Evolutionary conservation across 192 early-diverging fungal genomes (phyloP).

Genomic region (Gaertneriomyces sp.): DNA sequence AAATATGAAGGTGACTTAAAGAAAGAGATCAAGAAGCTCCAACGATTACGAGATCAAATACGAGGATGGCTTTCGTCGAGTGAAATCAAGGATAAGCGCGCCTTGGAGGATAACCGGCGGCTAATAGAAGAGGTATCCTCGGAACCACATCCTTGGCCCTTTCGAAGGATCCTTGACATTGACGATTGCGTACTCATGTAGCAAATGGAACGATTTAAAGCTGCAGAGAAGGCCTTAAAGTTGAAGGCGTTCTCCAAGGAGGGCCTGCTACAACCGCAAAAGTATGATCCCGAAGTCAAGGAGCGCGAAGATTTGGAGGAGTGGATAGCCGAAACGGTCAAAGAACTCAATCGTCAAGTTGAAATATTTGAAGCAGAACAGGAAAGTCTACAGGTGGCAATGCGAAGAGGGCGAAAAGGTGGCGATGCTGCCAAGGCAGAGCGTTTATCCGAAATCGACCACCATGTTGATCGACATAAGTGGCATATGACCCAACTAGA

Average conservation of each 20-base stretch:
- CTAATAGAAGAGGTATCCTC: conserved; percentile 77
- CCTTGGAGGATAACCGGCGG: conserved; percentile 84
- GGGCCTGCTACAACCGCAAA: conserved; percentile 72
- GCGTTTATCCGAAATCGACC: conserved; percentile 64
- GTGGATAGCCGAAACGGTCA: conserved; percentile 81
- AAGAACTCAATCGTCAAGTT: conserved; percentile 81
- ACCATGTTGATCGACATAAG: conserved; percentile 83
- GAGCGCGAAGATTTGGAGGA: conserved; percentile 82
- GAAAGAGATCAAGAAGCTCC: conserved; percentile 99
- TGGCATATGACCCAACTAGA: conserved; percentile 88
- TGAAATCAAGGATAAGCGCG: conserved; percentile 96
- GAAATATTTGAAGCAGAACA: conserved; percentile 90
- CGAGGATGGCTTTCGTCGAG: conserved; percentile 92
- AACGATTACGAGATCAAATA: conserved; percentile 94
- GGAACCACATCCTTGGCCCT: neutral
- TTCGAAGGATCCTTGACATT: conserved; percentile 1
- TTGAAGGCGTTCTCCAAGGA: conserved; percentile 98
- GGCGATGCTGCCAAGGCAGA: conserved; percentile 77
- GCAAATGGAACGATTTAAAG: conserved; percentile 99
- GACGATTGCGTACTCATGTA: conserved; percentile 24
- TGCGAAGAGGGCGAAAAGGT: conserved; percentile 67
- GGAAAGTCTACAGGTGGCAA: conserved; percentile 64
- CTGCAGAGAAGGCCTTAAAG: conserved; percentile 97
- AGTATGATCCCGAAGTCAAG: conserved; percentile 91
- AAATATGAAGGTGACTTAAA: conserved; percentile 95